Percentiles rank a stretch among this genome's conserved stretches.
Conservation (phyloP, 2,329 filamentous ascomycete genomes). For the Blumeria hordei region DNA sequence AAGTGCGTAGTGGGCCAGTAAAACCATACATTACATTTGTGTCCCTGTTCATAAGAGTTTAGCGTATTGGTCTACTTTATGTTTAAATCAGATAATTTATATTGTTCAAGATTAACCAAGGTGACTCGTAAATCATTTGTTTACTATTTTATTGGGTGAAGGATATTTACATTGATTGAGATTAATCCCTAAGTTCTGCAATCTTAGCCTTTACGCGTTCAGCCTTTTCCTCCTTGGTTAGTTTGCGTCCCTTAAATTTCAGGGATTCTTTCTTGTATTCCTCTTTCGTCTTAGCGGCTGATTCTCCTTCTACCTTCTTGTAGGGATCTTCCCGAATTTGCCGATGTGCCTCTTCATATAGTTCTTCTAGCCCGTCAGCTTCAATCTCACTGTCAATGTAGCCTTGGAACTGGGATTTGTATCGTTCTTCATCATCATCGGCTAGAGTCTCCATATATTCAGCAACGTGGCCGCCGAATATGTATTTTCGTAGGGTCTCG, state of each 20-base stretch:
- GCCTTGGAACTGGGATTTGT: slow-evolving; percentile 92
- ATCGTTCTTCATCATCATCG: slow-evolving; percentile 99
- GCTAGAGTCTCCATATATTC: slow-evolving; percentile 99
- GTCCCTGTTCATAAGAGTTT: background rate
- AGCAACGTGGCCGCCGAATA: slow-evolving; percentile 91
- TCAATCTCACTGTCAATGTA: slow-evolving; percentile 96
- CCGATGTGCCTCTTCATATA: slow-evolving; percentile 86
- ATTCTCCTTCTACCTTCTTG: slow-evolving; percentile 63
- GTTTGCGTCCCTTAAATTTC: slow-evolving; percentile 63
- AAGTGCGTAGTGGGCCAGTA: background rate
- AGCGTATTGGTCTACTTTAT: background rate
- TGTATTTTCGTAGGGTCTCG: slow-evolving; percentile 96
- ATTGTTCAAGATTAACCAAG: background rate
- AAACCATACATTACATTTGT: background rate
- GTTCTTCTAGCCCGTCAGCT: slow-evolving; percentile 88
- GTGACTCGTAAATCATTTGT: background rate
- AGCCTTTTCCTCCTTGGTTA: slow-evolving; percentile 62
- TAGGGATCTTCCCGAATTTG: slow-evolving; percentile 94
- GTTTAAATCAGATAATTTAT: background rate
- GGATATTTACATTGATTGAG: slow-evolving; percentile 3
- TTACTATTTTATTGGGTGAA: background rate
- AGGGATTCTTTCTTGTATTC: slow-evolving; percentile 88
- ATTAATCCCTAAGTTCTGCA: slow-evolving; percentile 41
- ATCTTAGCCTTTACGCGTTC: slow-evolving; percentile 78
- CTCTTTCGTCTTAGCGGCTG: slow-evolving; percentile 85